Evolutionary conservation across 164 flowering plant species (phyloP).

Genomic region (Protea cynaroides): DNA sequence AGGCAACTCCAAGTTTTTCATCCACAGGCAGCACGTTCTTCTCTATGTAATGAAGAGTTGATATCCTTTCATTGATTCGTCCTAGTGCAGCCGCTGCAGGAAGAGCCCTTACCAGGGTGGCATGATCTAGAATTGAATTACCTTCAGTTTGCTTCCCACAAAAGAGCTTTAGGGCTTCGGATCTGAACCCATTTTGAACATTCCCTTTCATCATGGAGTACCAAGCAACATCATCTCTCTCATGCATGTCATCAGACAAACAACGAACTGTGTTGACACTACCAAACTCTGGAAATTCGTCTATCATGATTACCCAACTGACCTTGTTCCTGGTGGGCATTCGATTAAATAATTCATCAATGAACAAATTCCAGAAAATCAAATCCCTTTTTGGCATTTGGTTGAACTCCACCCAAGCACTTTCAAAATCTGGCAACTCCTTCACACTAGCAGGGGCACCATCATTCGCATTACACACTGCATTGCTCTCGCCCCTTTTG

Average conservation of each 20-base stretch:
- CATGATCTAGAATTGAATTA: slow-evolving; percentile 36
- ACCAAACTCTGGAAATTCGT: slow-evolving; percentile 53
- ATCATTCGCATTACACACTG: slow-evolving; percentile 21
- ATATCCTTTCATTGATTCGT: slow-evolving; percentile 33
- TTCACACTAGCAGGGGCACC: slow-evolving; percentile 26
- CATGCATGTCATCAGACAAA: slow-evolving; percentile 46
- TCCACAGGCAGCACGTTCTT: slow-evolving; percentile 23
- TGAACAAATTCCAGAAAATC: slow-evolving; percentile 66
- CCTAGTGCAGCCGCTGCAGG: slow-evolving; percentile 56
- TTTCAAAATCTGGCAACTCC: slow-evolving; percentile 27
- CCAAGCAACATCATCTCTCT: slow-evolving; percentile 48
- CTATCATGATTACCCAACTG: slow-evolving; percentile 58
- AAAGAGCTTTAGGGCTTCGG: slow-evolving; percentile 47
- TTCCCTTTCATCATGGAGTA: slow-evolving; percentile 68
- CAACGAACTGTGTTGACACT: slow-evolving; percentile 31
- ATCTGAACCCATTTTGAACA: slow-evolving; percentile 37
- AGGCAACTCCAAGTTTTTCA: slow-evolving; percentile 55
- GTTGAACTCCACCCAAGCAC: slow-evolving; percentile 45
- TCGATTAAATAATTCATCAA: slow-evolving; percentile 43
- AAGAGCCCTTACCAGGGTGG: slow-evolving; percentile 41
- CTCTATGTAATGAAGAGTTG: slow-evolving; percentile 38
- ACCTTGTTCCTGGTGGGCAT: slow-evolving; percentile 52
- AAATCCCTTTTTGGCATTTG: slow-evolving; percentile 56
- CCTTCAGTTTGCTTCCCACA: slow-evolving; percentile 23
- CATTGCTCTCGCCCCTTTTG: slow-evolving; percentile 28